A percentile compares a stretch with the other conserved stretches of the same genome.
Conservation (phyloP, 371 early-diverging fungal genomes). For the Mortierella sp. region DNA sequence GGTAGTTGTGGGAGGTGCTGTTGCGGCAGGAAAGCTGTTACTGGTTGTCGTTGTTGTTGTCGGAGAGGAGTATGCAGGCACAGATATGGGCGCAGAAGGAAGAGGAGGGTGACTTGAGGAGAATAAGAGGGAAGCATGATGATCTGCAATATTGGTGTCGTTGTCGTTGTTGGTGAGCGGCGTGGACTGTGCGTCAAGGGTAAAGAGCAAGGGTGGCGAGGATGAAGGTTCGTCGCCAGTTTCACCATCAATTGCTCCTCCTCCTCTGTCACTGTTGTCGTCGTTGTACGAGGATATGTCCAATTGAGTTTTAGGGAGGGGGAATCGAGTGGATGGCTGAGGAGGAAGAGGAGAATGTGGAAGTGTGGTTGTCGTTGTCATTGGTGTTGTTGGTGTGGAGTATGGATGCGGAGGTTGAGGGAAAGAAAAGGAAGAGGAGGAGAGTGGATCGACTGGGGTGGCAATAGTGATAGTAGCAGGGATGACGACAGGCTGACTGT, state of each 20-base stretch:
- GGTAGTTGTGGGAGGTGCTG: not conserved
- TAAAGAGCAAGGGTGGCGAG: conserved; percentile 1
- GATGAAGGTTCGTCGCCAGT: not conserved
- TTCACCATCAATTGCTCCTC: not conserved
- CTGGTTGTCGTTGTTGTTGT: not conserved
- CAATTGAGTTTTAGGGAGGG: not conserved
- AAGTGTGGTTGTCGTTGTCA: not conserved
- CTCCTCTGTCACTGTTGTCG: not conserved
- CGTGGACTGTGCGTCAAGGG: conserved; percentile 2
- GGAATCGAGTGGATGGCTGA: not conserved
- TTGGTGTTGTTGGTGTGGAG: not conserved
- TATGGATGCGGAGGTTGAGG: not conserved
- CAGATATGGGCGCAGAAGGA: not conserved
- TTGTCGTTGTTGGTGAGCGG: not conserved
- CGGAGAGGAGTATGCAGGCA: not conserved
- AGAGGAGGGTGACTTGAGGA: not conserved
- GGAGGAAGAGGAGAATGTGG: not conserved
- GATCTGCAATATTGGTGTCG: conserved; percentile 1
- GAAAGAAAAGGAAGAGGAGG: no score
- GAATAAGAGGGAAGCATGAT: not conserved
- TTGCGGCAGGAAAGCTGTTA: not conserved
- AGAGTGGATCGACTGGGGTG: not conserved
- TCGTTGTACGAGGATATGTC: not conserved
- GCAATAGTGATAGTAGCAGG: not conserved
- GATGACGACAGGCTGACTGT: not conserved